Evolutionary conservation across 306 rosid species (phyloP).

Genomic region (Corylus americana): DNA sequence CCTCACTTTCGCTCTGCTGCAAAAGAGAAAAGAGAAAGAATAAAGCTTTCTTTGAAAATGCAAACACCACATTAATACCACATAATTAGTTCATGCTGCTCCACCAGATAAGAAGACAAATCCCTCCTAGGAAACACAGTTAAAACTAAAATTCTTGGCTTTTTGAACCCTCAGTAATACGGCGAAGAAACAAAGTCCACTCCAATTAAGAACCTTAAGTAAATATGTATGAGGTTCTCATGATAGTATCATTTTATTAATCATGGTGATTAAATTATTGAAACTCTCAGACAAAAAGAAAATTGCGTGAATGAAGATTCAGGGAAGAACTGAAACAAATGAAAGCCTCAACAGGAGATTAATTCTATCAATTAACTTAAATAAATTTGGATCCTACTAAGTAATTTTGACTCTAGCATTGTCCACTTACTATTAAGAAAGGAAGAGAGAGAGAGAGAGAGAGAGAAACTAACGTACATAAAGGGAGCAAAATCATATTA

Average conservation of each 20-base stretch:
- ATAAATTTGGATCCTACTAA: background rate
- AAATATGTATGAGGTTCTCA: background rate
- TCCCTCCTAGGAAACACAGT: background rate
- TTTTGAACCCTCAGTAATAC: background rate
- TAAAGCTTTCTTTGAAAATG: background rate
- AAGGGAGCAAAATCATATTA: background rate
- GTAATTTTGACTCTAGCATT: background rate
- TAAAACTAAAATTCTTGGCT: background rate
- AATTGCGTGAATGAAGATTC: background rate
- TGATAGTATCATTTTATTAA: background rate
- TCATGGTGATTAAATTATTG: background rate
- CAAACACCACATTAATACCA: background rate
- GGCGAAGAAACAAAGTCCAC: background rate
- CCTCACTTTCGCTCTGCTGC: background rate
- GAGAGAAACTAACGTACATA: background rate
- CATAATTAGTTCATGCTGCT: too few species aligned
- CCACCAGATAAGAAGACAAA: background rate
- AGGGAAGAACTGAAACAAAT: background rate
- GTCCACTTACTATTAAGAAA: background rate
- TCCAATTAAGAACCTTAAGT: background rate
- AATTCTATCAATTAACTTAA: background rate
- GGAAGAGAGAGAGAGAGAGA: constrained; percentile 1
- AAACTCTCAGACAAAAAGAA: background rate
- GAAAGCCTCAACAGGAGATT: background rate
- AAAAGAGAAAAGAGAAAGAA: background rate